phyloP scores from a whole-genome alignment of 768 basidiomycete species.

The Boletus tomentosulus region DNA sequence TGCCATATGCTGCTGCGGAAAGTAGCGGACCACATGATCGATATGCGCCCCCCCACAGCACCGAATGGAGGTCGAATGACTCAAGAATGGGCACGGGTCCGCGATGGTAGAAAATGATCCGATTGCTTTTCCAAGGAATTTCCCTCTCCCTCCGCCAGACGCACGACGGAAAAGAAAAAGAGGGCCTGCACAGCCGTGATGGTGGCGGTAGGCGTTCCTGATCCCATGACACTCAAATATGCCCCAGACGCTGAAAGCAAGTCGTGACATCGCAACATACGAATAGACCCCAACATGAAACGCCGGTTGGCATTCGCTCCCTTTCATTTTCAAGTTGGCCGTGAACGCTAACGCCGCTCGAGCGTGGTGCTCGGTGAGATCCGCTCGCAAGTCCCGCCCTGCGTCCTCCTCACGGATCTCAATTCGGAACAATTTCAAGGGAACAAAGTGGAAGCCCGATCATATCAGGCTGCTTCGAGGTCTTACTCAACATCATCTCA shows the following conservation, averaged over 20 bases:
- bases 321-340: background rate
- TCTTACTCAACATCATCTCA: conserved; percentile 12
- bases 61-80: background rate
- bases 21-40: conserved; percentile 24
- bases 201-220: conserved; percentile 5
- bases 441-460: conserved; percentile 23
- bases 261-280: conserved; percentile 6
- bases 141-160: background rate
- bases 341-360: conserved; percentile 19
- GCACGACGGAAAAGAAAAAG: background rate
- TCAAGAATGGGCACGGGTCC: conserved; percentile 10
- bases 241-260: background rate
- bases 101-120: conserved; percentile 8
- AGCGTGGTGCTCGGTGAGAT: conserved; percentile 21
- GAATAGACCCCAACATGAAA: conserved; percentile 12
- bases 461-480: conserved; percentile 13
- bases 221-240: too few relatives aligned
- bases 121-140: background rate
- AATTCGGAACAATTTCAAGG: conserved; percentile 9
- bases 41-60: conserved; percentile 5
- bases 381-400: conserved; percentile 22
- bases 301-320: conserved; percentile 2
- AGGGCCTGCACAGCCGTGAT: background rate
- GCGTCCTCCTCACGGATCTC: conserved; percentile 20
- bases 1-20: conserved; percentile 13